Percentiles rank a stretch among this genome's conserved stretches.
These are phyloP conservation scores for Turritis glabra DNA, from an alignment of 345 rosid genomes.

Conservation along the genomic window DNA sequence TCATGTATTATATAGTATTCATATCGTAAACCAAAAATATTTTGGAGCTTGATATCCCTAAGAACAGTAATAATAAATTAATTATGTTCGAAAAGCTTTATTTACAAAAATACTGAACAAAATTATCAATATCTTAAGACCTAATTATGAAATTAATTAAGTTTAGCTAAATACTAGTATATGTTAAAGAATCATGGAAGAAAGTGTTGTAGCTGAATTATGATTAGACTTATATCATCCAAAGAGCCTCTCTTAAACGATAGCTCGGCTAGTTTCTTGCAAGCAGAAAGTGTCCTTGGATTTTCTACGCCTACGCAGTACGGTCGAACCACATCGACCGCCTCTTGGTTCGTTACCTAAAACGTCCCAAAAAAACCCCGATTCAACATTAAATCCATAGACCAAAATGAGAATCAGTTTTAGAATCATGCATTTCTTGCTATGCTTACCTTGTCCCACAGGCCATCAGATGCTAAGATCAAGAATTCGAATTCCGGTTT, in stretches of 20 bases:
- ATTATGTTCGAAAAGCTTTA: conserved; percentile 11
- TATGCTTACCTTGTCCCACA: conserved; percentile 86
- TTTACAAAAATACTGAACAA: conserved; percentile 18
- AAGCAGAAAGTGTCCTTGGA: conserved; percentile 54
- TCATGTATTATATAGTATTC: too few relatives aligned
- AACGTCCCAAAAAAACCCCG: background rate
- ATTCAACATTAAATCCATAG: conserved; percentile 14
- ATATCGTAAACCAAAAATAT: background rate
- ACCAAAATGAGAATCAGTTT: background rate
- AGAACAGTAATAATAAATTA: background rate
- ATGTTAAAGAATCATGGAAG: conserved; percentile 29
- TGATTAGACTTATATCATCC: conserved; percentile 80
- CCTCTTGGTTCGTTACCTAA: conserved; percentile 91
- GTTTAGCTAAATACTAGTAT: conserved; percentile 14
- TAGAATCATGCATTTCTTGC: background rate
- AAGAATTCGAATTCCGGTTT: conserved; percentile 66
- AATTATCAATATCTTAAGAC: conserved; percentile 13
- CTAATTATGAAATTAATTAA: conserved; percentile 7
- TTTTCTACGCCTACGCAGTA: conserved; percentile 45
- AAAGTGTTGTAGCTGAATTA: conserved; percentile 54
- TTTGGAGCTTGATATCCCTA: background rate
- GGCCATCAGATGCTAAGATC: conserved; percentile 92
- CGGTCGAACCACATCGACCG: conserved; percentile 70
- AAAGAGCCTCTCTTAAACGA: conserved; percentile 68
- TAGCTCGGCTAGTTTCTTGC: conserved; percentile 77